Evolutionary conservation across 495 filamentous ascomycete species (phyloP), one percentile per base, ranked within the genome.

Genomic region (Talaromyces proteolyticus): DNA sequence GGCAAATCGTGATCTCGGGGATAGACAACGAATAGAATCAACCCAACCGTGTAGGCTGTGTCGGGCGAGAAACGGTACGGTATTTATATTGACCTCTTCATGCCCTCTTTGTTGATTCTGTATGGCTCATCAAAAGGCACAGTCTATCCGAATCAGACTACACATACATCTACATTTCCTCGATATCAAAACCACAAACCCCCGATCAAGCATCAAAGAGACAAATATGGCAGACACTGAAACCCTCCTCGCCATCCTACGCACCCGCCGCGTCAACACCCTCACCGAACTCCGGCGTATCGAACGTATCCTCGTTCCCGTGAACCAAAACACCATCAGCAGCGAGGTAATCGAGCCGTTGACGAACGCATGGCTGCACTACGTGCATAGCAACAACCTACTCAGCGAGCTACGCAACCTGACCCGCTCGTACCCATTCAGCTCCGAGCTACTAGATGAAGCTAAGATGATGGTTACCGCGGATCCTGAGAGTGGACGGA

Each of bases 251-350:
- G 59, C 67, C 25, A 69, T 77, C 3, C 71, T 90, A 8, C 72
- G 70, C 16, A 80, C 81, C 6, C 84, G 83, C 51, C 76, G 80
- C 7, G 68, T 88, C 59, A 90, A 88, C 60, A 89, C 86, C 10
- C 65, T 91, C 7, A 84, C 82, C 2, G 86, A 88, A 49, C 73
- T 91, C 18, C 81, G 87, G 56, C 83, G 85, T 6, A 84, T 89
- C 57, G 87, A 91, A 63, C 79, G 80, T 20, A 69, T 80, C 14
- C 79, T 85, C 36, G 17, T 49, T 20, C 6, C 34, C 16, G 68
- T 81, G 51, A 20, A 12, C 12, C 20, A 18, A 24, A 23, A 16
- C 21, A 75, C 80, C 2, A 58, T 67, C 18, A 67, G 79, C 51
- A 72, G 76, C 10, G 79, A 83, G 46, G 78, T 88, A 41, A 74